Evolutionary conservation across 2,329 filamentous ascomycete genomes (phyloP), one percentile per base, ranked within the genome.

Genomic region (Trichoderma harzianum): DNA sequence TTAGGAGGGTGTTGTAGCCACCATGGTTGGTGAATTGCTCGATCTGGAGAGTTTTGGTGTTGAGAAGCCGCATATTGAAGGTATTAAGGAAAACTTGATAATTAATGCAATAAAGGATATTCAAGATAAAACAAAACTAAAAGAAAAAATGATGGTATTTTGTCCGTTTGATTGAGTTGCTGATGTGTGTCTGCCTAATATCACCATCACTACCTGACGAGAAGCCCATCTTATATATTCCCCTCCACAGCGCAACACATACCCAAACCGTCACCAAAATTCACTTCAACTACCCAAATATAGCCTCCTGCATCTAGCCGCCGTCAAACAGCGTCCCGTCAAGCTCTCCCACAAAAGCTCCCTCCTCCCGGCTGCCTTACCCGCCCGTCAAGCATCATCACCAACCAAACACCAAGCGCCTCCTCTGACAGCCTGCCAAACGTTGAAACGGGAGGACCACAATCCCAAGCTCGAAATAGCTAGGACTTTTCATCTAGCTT

Each of bases 51-150:
- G 75, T 74, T 6, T 61, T 67, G 7, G 74, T 74, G 26, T 77
- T 74, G 36, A 78, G 39, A 16, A 78, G 73, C 55, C 77, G 73
- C 77, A 78, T 77, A 18, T 62, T 62, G 34, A 26, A 39, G 7
- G 16, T 18, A 39, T 12, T 34, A 6, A 61, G 28, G 11, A 18
- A 18, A 7, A 1, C 24, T 16, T 57, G 43, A 51, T 47, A 32
- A 30, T 8, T 16, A 43, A 18, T 62, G 6, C 4, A 14, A 16
- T 14, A 21, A 11, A 58, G 0, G 3, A 18, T 39, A 18, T 18
- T 11, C 1, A 6, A 11, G 12, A n/a, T 32, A 14, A n/a, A 3
- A 21, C 1, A 6, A 3, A 58, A 57, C 1, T 57, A 18, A 21
- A 32, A 21, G 55, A 32, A 61, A 61, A 61, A 36, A 1, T 24